Conservation (phyloP, 163 green algal genomes). For the Scenedesmus sp. region DNA sequence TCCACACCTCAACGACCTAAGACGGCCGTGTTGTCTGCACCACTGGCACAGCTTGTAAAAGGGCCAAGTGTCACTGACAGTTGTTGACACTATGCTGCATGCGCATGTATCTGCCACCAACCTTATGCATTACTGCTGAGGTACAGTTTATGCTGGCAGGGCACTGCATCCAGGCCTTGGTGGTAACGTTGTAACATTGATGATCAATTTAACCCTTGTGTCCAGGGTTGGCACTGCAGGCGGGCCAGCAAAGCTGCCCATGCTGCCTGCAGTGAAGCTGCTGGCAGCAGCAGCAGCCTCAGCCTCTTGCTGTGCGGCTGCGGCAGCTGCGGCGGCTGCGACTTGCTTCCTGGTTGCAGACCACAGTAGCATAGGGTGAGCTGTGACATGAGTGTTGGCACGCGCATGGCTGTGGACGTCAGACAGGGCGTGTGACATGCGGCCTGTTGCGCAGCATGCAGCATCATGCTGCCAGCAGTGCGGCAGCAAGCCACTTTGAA, state of each 20-base stretch:
- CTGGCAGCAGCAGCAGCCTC: slow-evolving; percentile 51
- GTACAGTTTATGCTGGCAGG: too few species aligned
- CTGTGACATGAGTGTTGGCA: neutral
- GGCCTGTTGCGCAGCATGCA: neutral
- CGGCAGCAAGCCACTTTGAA: neutral
- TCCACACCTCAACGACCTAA: too few species aligned
- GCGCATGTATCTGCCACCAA: too few species aligned
- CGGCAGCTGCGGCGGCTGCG: slow-evolving; percentile 54
- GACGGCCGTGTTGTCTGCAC: too few species aligned
- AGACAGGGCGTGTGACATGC: neutral
- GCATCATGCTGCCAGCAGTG: too few species aligned
- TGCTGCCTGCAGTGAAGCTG: slow-evolving; percentile 61
- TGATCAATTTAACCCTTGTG: neutral
- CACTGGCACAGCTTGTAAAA: too few species aligned
- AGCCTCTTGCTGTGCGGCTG: slow-evolving; percentile 69
- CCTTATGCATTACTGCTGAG: too few species aligned
- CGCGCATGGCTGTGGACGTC: neutral
- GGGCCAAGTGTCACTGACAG: too few species aligned
- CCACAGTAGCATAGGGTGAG: too few species aligned
- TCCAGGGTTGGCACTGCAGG: neutral
- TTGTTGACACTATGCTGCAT: too few species aligned
- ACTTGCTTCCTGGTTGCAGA: neutral
- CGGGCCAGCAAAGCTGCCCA: slow-evolving; percentile 55
- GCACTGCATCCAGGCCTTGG: neutral
- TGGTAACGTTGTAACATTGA: neutral